Evolutionary conservation across 306 rosid species (phyloP), one percentile per base, ranked within the genome.

Genomic region (Vigna mungo): DNA sequence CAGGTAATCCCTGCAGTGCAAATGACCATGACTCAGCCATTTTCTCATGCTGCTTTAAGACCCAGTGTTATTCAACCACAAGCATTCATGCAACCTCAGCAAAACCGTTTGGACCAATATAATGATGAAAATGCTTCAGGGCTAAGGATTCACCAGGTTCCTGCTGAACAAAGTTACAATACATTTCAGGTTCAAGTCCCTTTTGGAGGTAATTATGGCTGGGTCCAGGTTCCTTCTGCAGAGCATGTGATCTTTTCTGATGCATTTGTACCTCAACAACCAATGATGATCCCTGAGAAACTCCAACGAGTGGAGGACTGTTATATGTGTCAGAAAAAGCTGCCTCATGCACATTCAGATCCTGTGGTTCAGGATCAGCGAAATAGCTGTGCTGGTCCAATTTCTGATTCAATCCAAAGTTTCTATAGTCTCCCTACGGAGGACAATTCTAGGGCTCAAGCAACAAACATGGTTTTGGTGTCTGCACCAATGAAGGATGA

Each of bases 321-420:
- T 82, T 84, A 83, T 76, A 84, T 92, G 90, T 92, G 98, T 89
- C 95, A 79, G 91, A 89, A 84, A 75, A 85, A 84, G 39, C 76
- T 94, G 78, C 97, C 98, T 78, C 93, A 92, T 83, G 86, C 90
- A 17, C 97, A 94, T 89, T 94, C 96, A 41, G 92, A 94, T 84
- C 86, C 93, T 54, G 58, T 88, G 80, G 86, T 76, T 79, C 92
- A 85, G 79, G 90, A 87, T 84, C 94, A 86, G 71, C 85, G 32
- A 59, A 87, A 80, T 36, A 60, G 78, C 80, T 71, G 85, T 43
- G 82, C 86, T 25, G 82, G 85, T 76, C 69, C 68, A 58, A 63
- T 76, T 61, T 81, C 95, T 49, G 92, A 90, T 84, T 76, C 90
- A 36, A 75, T 70, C 43, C 82, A 86, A 59, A 83, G 74, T 60